A percentile compares a stretch with the other conserved stretches of the same genome.
Conservation (phyloP, 2,329 filamentous ascomycete genomes). For the Clarireedia hainanense region DNA sequence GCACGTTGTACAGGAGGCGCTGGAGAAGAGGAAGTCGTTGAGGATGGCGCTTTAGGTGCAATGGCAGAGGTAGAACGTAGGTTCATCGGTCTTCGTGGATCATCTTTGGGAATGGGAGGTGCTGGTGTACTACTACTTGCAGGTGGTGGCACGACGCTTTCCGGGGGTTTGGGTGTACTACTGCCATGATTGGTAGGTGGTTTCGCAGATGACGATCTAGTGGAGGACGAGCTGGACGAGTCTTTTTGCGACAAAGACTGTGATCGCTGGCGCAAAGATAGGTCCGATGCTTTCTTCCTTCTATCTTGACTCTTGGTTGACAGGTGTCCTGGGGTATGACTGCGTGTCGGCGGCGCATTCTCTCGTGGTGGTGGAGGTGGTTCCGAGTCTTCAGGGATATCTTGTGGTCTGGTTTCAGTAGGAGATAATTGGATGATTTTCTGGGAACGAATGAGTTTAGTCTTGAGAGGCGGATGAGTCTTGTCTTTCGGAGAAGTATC, state of each 20-base stretch:
- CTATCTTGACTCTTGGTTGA: slow-evolving; percentile 44
- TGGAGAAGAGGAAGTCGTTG: slow-evolving; percentile 19
- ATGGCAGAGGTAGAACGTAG: slow-evolving; percentile 41
- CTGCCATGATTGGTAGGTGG: slow-evolving; percentile 15
- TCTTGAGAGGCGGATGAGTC: slow-evolving; percentile 30
- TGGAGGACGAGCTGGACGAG: slow-evolving; percentile 18
- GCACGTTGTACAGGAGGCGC: slow-evolving; percentile 18
- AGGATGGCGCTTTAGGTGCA: slow-evolving; percentile 21
- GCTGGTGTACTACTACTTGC: slow-evolving; percentile 12
- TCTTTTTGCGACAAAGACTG: slow-evolving; percentile 28
- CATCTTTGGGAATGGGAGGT: slow-evolving; percentile 12
- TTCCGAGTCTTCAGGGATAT: slow-evolving; percentile 32
- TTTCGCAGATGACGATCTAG: slow-evolving; percentile 15
- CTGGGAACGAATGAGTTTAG: slow-evolving; percentile 44
- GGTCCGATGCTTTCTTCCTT: slow-evolving; percentile 24
- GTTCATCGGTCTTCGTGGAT: slow-evolving; percentile 35
- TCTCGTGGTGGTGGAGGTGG: slow-evolving; percentile 26
- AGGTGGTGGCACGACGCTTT: slow-evolving; percentile 18
- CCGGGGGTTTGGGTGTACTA: slow-evolving; percentile 12
- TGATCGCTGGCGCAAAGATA: slow-evolving; percentile 28
- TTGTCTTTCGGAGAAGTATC: slow-evolving; percentile 26
- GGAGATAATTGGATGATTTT: slow-evolving; percentile 39
- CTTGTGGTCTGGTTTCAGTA: slow-evolving; percentile 29
- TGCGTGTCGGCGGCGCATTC: slow-evolving; percentile 37
- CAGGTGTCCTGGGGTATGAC: slow-evolving; percentile 55